Conservation (phyloP, 148 eudicot species). For the Polygonum maritimum region DNA sequence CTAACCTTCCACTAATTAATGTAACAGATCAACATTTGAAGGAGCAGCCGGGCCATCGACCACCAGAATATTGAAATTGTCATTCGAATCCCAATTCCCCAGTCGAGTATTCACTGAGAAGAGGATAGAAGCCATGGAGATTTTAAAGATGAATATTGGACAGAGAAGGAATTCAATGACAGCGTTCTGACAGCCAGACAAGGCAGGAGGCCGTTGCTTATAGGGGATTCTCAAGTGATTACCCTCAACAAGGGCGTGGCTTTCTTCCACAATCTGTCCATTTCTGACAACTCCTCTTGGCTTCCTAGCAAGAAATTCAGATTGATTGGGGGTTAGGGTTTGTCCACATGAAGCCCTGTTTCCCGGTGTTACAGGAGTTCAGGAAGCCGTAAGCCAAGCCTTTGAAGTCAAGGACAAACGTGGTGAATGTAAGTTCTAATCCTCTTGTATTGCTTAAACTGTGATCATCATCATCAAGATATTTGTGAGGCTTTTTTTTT, state of each 20-base stretch:
- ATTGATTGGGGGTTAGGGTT: constrained; percentile 48
- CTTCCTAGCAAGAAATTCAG: constrained; percentile 39
- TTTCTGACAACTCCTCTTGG: constrained; percentile 64
- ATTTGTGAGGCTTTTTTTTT: no score
- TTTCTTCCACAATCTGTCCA: constrained; percentile 23
- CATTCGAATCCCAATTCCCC: no score
- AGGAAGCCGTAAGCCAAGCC: constrained; percentile 42
- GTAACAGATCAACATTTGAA: no score
- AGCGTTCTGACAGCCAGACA: constrained; percentile 39
- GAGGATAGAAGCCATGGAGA: constrained; percentile 33
- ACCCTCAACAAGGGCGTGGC: constrained; percentile 35
- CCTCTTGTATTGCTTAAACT: background rate
- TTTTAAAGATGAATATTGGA: constrained; percentile 52
- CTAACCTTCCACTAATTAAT: no score
- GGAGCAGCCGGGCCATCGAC: no score
- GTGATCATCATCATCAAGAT: no score
- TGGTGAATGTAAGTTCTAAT: constrained; percentile 25
- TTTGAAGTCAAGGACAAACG: constrained; percentile 59
- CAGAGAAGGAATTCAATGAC: constrained; percentile 33
- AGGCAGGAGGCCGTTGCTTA: constrained; percentile 50
- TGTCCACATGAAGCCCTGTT: constrained; percentile 15
- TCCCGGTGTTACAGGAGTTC: constrained; percentile 22
- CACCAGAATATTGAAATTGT: no score
- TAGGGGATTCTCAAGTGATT: constrained; percentile 24
- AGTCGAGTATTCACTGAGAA: background rate